A percentile compares a stretch with the other conserved stretches of the same genome.
These are phyloP conservation scores for Jasminum sambac DNA, from an alignment of 257 asterid genomes.

Conservation along the genomic window DNA sequence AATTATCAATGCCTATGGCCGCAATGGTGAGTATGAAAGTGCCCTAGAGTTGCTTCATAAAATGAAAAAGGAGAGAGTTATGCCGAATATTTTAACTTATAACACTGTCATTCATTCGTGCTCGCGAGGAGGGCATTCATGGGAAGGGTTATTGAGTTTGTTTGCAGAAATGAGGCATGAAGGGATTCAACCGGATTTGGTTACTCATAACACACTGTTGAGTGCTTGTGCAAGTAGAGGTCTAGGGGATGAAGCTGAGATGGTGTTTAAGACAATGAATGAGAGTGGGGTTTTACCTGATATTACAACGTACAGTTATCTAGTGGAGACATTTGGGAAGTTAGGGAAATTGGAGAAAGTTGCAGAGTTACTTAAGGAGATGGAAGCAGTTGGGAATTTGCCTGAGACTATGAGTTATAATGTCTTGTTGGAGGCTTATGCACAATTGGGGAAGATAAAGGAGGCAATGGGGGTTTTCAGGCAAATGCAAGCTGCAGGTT, in stretches of 20 bases:
- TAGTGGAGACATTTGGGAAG: conserved; percentile 81
- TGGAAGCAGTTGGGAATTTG: conserved; percentile 81
- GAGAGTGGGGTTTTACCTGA: conserved; percentile 92
- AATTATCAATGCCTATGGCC: conserved; percentile 82
- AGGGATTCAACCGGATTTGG: conserved; percentile 93
- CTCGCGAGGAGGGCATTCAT: conserved; percentile 87
- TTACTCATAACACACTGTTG: conserved; percentile 79
- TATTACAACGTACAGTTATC: conserved; percentile 66
- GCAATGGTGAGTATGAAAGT: conserved; percentile 75
- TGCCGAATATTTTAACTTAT: conserved; percentile 85
- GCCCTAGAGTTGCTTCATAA: conserved; percentile 64
- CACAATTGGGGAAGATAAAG: conserved; percentile 57
- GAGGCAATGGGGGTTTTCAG: conserved; percentile 89
- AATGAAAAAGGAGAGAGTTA: conserved; percentile 75
- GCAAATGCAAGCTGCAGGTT: conserved; percentile 91
- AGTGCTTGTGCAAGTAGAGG: conserved; percentile 80
- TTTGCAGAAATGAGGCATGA: conserved; percentile 97
- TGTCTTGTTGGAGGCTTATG: conserved; percentile 88
- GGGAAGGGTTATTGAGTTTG: conserved; percentile 94
- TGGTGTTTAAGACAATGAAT: conserved; percentile 96
- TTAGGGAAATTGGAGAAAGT: conserved; percentile 77
- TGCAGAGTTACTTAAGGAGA: conserved; percentile 67
- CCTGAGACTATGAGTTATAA: conserved; percentile 85
- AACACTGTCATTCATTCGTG: conserved; percentile 84
- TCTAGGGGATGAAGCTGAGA: conserved; percentile 89